These are phyloP conservation scores for Spergularia azorica DNA, from an alignment of 179 eudicot genomes.

Conservation along the genomic window DNA sequence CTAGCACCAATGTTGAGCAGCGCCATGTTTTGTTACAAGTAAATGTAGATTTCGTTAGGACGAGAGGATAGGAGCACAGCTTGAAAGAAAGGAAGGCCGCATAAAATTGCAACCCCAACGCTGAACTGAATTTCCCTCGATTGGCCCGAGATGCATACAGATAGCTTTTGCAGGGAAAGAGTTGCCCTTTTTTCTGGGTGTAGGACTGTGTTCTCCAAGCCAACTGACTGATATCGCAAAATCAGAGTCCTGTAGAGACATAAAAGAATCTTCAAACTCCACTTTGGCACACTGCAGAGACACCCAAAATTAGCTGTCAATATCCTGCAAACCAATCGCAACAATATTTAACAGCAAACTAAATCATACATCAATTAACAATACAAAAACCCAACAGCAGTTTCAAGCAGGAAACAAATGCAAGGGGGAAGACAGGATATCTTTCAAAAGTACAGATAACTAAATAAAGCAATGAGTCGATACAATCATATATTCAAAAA, in stretches of 20 bases:
- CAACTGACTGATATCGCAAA: conserved; percentile 63
- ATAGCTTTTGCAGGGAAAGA: conserved; percentile 27
- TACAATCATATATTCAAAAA: too few relatives aligned
- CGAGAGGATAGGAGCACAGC: conserved; percentile 26
- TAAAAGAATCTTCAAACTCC: conserved; percentile 68
- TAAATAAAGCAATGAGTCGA: not conserved
- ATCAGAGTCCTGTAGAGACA: conserved; percentile 64
- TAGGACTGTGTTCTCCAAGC: conserved; percentile 69
- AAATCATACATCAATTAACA: not conserved
- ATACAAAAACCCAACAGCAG: not conserved
- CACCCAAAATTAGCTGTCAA: conserved; percentile 35
- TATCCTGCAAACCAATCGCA: conserved; percentile 21
- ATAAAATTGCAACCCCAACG: conserved; percentile 41
- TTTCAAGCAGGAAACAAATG: not conserved
- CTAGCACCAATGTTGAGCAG: conserved; percentile 75
- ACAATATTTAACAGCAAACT: not conserved
- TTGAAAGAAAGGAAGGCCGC: conserved; percentile 39
- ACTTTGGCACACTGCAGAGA: conserved; percentile 45
- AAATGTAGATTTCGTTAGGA: conserved; percentile 28
- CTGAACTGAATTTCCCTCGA: conserved; percentile 32
- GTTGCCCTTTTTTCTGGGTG: conserved; percentile 51
- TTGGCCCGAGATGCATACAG: conserved; percentile 66
- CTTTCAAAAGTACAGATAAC: not conserved
- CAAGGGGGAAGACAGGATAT: not conserved
- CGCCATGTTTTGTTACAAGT: conserved; percentile 49